phyloP scores from a whole-genome alignment of 352 stramenopile genomes.

The Pythium aristosporum region DNA sequence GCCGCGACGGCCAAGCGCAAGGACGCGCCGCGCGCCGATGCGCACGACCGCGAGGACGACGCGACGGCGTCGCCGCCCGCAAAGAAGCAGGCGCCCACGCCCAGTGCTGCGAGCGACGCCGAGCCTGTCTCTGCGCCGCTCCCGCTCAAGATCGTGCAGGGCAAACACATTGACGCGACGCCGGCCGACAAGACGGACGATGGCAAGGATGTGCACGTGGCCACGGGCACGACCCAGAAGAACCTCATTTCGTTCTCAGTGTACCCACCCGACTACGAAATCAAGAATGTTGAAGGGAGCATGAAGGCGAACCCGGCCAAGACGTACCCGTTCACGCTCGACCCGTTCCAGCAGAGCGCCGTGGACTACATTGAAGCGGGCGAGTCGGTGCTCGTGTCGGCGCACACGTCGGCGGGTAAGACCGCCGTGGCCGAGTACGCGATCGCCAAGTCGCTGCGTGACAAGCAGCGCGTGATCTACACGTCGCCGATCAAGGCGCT shows the following conservation, averaged over 20 bases:
- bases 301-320: constrained; percentile 90
- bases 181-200: constrained; percentile 37
- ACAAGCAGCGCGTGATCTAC: constrained; percentile 96
- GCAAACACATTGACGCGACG: constrained; percentile 74
- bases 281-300: constrained; percentile 44
- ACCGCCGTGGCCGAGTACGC: constrained; percentile 98
- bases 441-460: constrained; percentile 95
- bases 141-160: constrained; percentile 62
- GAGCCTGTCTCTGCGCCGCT: constrained; percentile 14
- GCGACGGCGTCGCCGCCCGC: constrained; percentile 34
- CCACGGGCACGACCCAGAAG: constrained; percentile 94
- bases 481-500: constrained; percentile 99
- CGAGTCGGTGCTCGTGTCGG: constrained; percentile 98
- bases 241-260: constrained; percentile 95
- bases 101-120: background rate
- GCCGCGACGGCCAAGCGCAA: constrained; percentile 46
- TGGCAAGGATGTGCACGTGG: constrained; percentile 65
- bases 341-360: constrained; percentile 98
- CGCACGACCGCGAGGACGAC: constrained; percentile 29
- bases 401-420: constrained; percentile 98
- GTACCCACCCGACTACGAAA: constrained; percentile 74
- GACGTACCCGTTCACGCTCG: constrained; percentile 97
- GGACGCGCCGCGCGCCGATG: constrained; percentile 22
- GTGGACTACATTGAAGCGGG: constrained; percentile 96
- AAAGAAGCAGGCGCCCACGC: constrained; percentile 49